Percentiles rank a stretch among this genome's conserved stretches.
Conservation (phyloP, 306 rosid genomes). For the Vigna mungo region DNA sequence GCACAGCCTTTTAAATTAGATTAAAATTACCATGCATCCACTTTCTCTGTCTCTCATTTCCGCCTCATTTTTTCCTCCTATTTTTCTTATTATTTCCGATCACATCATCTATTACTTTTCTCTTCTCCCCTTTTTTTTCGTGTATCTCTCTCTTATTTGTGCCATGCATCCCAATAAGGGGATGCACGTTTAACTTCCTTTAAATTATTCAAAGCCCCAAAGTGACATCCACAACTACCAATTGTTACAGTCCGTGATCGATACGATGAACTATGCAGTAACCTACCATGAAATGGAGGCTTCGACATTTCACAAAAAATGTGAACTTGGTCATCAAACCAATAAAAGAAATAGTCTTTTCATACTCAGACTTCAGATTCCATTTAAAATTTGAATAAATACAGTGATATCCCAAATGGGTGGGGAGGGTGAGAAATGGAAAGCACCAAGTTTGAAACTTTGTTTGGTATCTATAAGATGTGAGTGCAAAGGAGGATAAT, state of each 20-base stretch:
- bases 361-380: conserved; percentile 12
- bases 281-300: conserved; percentile 1
- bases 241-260: background rate
- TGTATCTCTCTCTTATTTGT: background rate
- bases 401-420: conserved; percentile 6
- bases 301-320: conserved; percentile 4
- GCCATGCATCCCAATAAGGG: background rate
- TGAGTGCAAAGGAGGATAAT: conserved; percentile 11
- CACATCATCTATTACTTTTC: background rate
- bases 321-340: background rate
- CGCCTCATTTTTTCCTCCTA: background rate
- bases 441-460: conserved; percentile 35
- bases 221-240: background rate
- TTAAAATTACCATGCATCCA: background rate
- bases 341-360: background rate
- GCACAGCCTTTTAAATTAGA: conserved; percentile 17
- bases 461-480: background rate
- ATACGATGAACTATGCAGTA: background rate
- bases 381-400: conserved; percentile 13
- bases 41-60: background rate
- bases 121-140: background rate
- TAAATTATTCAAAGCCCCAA: conserved; percentile 22
- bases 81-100: background rate
- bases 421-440: background rate
- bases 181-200: background rate